Evolutionary conservation across 257 asterid genomes (phyloP).

Genomic region (Solanum clarkiae): DNA sequence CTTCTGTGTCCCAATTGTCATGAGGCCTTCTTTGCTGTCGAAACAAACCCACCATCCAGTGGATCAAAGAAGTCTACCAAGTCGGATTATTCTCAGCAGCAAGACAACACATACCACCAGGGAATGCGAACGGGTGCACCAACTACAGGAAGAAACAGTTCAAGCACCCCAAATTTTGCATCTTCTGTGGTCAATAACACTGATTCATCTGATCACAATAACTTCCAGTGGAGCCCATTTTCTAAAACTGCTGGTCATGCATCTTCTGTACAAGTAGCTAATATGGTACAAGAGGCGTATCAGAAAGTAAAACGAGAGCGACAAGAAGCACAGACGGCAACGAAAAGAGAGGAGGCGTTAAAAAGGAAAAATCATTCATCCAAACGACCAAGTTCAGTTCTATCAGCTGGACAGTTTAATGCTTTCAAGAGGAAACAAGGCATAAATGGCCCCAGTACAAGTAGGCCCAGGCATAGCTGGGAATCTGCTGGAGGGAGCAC

Average conservation of each 20-base stretch:
- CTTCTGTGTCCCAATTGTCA: constrained; percentile 75
- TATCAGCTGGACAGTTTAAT: constrained; percentile 19
- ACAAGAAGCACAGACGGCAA: constrained; percentile 59
- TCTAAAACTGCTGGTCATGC: constrained; percentile 30
- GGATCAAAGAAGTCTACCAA: constrained; percentile 18
- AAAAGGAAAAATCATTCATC: constrained; percentile 28
- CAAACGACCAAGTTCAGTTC: constrained; percentile 25
- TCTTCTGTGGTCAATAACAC: not conserved
- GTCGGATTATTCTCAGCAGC: constrained; percentile 9
- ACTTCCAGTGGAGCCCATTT: constrained; percentile 65
- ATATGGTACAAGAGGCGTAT: constrained; percentile 60
- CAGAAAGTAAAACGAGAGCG: constrained; percentile 69
- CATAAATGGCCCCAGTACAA: constrained; percentile 19
- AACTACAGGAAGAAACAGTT: constrained; percentile 6
- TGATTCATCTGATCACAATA: not conserved
- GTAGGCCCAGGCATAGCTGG: constrained; percentile 13
- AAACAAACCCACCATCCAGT: constrained; percentile 45
- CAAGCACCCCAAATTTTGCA: constrained; percentile 8
- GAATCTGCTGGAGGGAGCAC: constrained; percentile 7
- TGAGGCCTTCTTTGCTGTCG: constrained; percentile 64
- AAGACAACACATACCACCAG: constrained; percentile 17
- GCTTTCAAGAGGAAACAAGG: constrained; percentile 50
- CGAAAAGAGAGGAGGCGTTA: constrained; percentile 39
- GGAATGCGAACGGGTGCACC: not conserved
- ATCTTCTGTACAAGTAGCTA: constrained; percentile 60